These are phyloP conservation scores for Trifolium fragiferum DNA, from an alignment of 306 rosid genomes.

Conservation along the genomic window DNA sequence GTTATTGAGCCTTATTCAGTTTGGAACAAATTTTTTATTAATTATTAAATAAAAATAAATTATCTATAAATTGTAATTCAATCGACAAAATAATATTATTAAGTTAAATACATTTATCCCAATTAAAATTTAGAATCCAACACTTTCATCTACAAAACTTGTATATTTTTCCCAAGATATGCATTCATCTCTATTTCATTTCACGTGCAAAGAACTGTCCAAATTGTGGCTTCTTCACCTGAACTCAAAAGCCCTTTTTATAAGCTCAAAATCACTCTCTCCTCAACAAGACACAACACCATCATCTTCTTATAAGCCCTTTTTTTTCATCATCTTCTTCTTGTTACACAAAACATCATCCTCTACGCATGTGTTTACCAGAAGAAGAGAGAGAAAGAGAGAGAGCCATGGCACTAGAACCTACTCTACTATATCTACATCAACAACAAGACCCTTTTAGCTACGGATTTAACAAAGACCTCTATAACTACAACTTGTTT, in stretches of 20 bases:
- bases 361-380: conserved; percentile 39
- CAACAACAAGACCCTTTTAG: conserved; percentile 61
- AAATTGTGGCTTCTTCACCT: conserved; percentile 29
- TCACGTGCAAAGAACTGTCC: conserved; percentile 78
- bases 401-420: conserved; percentile 75
- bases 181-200: conserved; percentile 33
- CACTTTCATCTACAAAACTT: too few species aligned
- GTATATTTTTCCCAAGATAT: background rate
- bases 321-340: conserved; percentile 3
- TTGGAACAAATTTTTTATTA: too few species aligned
- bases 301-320: too few species aligned
- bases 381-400: conserved; percentile 35
- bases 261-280: conserved; percentile 41
- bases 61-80: too few species aligned
- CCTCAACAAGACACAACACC: conserved; percentile 43
- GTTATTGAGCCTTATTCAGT: too few species aligned
- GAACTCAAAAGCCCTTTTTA: conserved; percentile 43
- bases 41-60: too few species aligned
- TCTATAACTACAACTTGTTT: conserved; percentile 48
- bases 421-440: conserved; percentile 55
- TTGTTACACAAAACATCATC: background rate
- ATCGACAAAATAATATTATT: too few species aligned
- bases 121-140: too few species aligned
- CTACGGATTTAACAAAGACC: conserved; percentile 61
- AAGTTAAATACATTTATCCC: too few species aligned